phyloP scores from a whole-genome alignment of 441 rosid genomes.

The Gossypium aridum region DNA sequence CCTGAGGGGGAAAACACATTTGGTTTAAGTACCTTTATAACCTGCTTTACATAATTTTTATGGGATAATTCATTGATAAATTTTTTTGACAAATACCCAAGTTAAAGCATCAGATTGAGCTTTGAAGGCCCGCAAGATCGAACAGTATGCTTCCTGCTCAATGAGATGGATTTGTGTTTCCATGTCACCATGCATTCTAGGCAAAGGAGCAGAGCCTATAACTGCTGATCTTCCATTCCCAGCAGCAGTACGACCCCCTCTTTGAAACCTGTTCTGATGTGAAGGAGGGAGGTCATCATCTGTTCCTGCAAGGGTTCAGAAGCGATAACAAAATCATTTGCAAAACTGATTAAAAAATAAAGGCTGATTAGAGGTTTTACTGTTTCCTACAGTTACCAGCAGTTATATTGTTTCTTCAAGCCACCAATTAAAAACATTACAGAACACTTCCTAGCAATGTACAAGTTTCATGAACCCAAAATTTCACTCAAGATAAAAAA shows the following conservation, averaged over 20 bases:
- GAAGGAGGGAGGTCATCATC: slow-evolving; percentile 98
- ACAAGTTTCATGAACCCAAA: neutral
- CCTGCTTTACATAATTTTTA: neutral
- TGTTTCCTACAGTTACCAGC: neutral
- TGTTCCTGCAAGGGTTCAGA: slow-evolving; percentile 50
- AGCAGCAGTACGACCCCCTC: slow-evolving; percentile 51
- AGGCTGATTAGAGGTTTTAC: neutral
- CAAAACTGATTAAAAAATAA: neutral
- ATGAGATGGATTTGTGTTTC: slow-evolving; percentile 91
- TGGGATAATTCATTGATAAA: neutral
- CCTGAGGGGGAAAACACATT: slow-evolving; percentile 39
- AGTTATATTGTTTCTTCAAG: neutral
- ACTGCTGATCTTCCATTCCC: slow-evolving; percentile 81
- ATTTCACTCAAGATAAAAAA: neutral
- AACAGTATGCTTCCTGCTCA: slow-evolving; percentile 92
- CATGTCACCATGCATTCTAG: slow-evolving; percentile 82
- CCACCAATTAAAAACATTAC: neutral
- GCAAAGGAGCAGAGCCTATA: slow-evolving; percentile 51
- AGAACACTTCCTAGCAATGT: neutral
- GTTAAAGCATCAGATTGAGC: slow-evolving; percentile 98
- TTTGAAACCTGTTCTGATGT: slow-evolving; percentile 83
- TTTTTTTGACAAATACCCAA: slow-evolving; percentile 51
- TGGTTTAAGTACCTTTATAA: slow-evolving; percentile 12
- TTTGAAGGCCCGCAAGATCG: slow-evolving; percentile 92
- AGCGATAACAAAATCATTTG: neutral